Conservation (phyloP, 1,284 basidiomycete genomes). For the Abortiporus biennis region DNA sequence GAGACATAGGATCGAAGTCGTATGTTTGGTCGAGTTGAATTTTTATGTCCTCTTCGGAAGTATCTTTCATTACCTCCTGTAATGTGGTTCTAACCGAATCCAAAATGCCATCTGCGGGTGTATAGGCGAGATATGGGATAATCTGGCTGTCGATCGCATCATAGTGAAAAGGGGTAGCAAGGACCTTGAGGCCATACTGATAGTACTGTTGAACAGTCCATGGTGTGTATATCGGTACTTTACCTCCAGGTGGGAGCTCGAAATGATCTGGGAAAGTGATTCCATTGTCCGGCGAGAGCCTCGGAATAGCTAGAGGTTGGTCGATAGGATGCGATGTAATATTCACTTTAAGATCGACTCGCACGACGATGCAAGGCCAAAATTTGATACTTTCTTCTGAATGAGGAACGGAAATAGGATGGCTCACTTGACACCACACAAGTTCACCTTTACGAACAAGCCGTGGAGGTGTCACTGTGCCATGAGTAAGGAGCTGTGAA, state of each 20-base stretch:
- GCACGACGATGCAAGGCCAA: conserved; percentile 70
- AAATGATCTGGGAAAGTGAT: background rate
- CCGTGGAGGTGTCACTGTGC: conserved; percentile 36
- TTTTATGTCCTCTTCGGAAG: conserved; percentile 40
- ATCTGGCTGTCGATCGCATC: conserved; percentile 46
- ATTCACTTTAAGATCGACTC: conserved; percentile 41
- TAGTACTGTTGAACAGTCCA: conserved; percentile 55
- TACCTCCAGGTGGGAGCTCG: conserved; percentile 7
- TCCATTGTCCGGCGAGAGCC: background rate
- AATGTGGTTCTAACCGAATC: conserved; percentile 34
- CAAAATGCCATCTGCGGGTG: conserved; percentile 45
- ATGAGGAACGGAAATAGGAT: conserved; percentile 39
- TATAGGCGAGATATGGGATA: conserved; percentile 66
- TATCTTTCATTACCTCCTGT: conserved; percentile 9
- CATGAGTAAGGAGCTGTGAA: conserved; percentile 38
- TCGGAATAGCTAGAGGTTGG: background rate
- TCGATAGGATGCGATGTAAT: background rate
- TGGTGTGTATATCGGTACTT: conserved; percentile 23
- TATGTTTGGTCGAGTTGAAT: conserved; percentile 33
- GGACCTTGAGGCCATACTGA: conserved; percentile 57
- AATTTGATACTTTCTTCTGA: conserved; percentile 43
- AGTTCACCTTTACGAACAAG: conserved; percentile 66
- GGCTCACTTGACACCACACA: conserved; percentile 62
- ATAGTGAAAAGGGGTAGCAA: conserved; percentile 45
- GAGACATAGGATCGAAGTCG: conserved; percentile 46